phyloP scores from a whole-genome alignment of 2,329 filamentous ascomycete species.

The Penicillium sp. region DNA sequence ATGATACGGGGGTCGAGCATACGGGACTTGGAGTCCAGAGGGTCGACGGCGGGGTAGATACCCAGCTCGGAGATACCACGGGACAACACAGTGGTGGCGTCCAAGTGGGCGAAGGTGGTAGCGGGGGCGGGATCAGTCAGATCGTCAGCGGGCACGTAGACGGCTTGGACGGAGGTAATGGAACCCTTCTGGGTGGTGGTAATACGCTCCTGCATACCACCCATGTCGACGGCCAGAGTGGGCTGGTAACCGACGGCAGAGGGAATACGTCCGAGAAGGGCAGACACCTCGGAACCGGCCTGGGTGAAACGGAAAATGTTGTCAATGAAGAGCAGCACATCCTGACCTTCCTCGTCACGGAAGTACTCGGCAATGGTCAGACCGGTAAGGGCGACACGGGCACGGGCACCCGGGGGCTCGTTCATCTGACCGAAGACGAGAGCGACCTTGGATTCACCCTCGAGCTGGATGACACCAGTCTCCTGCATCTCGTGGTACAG shows the following conservation, averaged over 20 bases:
- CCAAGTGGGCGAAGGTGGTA: conserved; percentile 99
- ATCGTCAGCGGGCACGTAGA: conserved; percentile 99
- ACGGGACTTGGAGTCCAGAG: conserved; percentile 98
- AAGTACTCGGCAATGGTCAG: conserved; percentile 75
- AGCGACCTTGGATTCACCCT: conserved; percentile 99
- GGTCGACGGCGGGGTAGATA: conserved; percentile 99
- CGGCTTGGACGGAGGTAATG: conserved; percentile 99
- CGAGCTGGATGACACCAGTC: conserved; percentile 98
- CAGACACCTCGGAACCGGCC: conserved; percentile 99
- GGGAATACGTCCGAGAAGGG: conserved; percentile 98
- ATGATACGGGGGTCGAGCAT: conserved; percentile 99
- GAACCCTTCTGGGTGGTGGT: conserved; percentile 99
- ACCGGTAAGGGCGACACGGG: conserved; percentile 98
- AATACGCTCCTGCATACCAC: conserved; percentile 99
- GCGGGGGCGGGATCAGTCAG: conserved; percentile 99
- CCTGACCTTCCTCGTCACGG: conserved; percentile 80
- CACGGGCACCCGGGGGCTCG: conserved; percentile 99
- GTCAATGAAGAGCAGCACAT: conserved; percentile 99
- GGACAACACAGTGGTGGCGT: conserved; percentile 99
- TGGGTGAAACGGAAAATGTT: conserved; percentile 99
- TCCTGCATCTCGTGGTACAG: conserved; percentile 99
- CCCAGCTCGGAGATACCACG: conserved; percentile 99
- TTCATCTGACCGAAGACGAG: conserved; percentile 99
- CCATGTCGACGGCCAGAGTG: conserved; percentile 98
- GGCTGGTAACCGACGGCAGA: conserved; percentile 99